Evolutionary conservation across 495 filamentous ascomycete genomes (phyloP).

Genomic region (Cercophora scortea): DNA sequence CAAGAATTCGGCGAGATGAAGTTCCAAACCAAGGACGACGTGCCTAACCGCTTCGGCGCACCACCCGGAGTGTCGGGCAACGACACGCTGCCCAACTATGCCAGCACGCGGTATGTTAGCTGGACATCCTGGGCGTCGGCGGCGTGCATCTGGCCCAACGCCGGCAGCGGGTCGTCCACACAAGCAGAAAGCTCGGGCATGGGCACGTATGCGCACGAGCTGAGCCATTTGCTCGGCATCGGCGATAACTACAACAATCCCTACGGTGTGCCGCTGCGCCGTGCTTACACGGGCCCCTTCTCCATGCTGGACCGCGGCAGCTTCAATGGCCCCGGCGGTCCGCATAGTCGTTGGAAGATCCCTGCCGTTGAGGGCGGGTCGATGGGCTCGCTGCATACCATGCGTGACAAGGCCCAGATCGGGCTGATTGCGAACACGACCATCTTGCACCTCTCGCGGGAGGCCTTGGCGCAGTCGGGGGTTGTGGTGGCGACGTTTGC

Average conservation of each 20-base stretch:
- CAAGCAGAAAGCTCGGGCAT: not conserved
- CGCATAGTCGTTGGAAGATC: not conserved
- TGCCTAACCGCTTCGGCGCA: not conserved
- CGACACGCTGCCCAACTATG: not conserved
- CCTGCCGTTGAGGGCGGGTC: not conserved
- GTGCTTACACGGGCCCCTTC: not conserved
- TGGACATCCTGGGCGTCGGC: not conserved
- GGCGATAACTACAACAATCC: not conserved
- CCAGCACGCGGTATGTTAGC: not conserved
- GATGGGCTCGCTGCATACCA: not conserved
- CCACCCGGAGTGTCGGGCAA: not conserved
- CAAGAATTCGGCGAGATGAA: slow-evolving; percentile 2
- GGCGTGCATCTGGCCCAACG: not conserved
- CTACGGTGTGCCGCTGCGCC: not conserved
- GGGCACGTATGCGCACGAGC: not conserved
- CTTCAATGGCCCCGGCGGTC: not conserved
- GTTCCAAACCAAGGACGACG: not conserved
- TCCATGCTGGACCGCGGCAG: not conserved
- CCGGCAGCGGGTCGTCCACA: not conserved
- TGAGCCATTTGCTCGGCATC: not conserved
- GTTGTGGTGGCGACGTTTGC: not conserved
- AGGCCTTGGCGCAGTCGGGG: not conserved
- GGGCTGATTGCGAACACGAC: not conserved
- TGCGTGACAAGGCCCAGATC: not conserved
- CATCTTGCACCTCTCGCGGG: not conserved